These are phyloP conservation scores for Angomonas deanei DNA, from an alignment of 208 protist species.

Conservation along the genomic window DNA sequence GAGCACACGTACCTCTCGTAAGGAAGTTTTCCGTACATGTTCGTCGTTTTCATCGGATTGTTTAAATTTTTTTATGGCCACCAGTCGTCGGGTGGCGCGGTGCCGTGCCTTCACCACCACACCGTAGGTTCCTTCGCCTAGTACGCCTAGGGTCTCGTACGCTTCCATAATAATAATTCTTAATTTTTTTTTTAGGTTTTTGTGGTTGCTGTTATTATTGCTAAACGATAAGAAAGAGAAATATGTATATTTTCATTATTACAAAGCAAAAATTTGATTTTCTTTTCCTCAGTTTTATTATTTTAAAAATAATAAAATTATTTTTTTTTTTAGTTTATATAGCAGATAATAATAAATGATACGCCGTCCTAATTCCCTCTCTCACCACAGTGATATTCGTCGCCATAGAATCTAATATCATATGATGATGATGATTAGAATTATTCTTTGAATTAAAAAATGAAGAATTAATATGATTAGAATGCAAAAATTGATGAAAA, in stretches of 20 bases:
- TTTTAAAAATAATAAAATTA: too few relatives aligned
- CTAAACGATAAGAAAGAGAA: too few relatives aligned
- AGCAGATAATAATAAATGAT: background rate
- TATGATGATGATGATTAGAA: too few relatives aligned
- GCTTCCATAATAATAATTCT: slow-evolving; percentile 61
- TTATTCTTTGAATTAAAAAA: too few relatives aligned
- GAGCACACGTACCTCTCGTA: slow-evolving; percentile 91
- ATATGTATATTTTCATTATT: too few relatives aligned
- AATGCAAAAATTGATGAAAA: too few relatives aligned
- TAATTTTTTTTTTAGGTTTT: background rate
- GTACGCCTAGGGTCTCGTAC: slow-evolving; percentile 89
- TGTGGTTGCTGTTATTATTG: background rate
- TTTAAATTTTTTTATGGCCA: slow-evolving; percentile 97
- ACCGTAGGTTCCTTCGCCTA: slow-evolving; percentile 94
- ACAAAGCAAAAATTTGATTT: too few relatives aligned
- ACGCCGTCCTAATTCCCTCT: background rate
- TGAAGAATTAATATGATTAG: too few relatives aligned
- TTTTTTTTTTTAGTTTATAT: too few relatives aligned
- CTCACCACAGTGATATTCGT: too few relatives aligned
- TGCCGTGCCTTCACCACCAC: slow-evolving; percentile 93
- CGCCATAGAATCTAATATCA: too few relatives aligned
- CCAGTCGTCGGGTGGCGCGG: slow-evolving; percentile 87
- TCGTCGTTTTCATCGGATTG: slow-evolving; percentile 91
- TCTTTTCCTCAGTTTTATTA: too few relatives aligned
- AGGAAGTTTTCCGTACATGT: slow-evolving; percentile 90